Evolutionary conservation across 306 rosid species (phyloP).

Genomic region (Prosopis cineraria): DNA sequence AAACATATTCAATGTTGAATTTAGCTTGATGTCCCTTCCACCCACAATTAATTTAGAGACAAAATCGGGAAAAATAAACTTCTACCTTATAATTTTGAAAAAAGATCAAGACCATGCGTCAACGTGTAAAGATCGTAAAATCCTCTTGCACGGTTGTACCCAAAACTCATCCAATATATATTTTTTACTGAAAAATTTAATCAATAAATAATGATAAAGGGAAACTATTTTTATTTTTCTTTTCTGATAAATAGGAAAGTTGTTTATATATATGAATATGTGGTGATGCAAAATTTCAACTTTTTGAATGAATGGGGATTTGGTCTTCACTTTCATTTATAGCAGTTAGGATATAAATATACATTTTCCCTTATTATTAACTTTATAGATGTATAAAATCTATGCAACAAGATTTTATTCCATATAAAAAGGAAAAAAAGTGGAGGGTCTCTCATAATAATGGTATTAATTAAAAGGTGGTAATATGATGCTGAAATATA

Average conservation of each 20-base stretch:
- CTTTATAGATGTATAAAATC: neutral
- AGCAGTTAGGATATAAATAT: neutral
- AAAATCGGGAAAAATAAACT: neutral
- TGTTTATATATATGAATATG: neutral
- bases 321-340: neutral
- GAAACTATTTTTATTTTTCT: neutral
- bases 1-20: neutral
- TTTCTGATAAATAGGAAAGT: neutral
- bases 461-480: neutral
- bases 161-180: neutral
- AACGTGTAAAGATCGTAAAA: neutral
- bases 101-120: neutral
- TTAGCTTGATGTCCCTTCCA: neutral
- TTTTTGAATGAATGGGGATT: neutral
- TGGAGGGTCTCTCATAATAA: neutral
- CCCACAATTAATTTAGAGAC: neutral
- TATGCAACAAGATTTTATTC: neutral
- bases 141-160: neutral
- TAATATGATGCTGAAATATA: neutral
- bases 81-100: neutral
- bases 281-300: neutral
- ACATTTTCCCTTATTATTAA: neutral
- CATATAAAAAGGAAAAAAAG: neutral
- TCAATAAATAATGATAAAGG: neutral
- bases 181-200: neutral